Evolutionary conservation across 306 rosid species (phyloP), one percentile per base, ranked within the genome.

Genomic region (Senna tora): DNA sequence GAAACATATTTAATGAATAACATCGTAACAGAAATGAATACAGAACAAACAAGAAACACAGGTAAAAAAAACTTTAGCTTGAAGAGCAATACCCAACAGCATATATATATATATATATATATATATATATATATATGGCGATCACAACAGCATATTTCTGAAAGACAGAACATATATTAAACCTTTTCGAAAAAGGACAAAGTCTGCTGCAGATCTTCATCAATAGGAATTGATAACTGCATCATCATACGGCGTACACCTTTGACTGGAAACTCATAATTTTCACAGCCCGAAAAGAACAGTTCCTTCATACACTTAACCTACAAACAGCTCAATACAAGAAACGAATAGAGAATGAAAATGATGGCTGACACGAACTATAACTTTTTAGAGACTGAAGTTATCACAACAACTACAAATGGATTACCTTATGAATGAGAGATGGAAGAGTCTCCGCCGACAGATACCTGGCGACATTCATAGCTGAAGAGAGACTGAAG

Each of bases 161-260:
- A 53, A 34, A 50, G 25, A 33, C 53, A 46, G 16, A 5, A 69
- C 57, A 53, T 8, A 21, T 56, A 59, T 41, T 43, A 65, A 17
- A 89, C 96, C 94, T 89, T 93, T 69, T 89, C 92, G 72, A 93
- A 93, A 75, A 89, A 86, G 53, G 98, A 89, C 10, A 93, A 56
- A 34, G 94, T 89, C 69, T 72, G 92, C 47, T 93, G 98, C 56
- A 91, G 71, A 62, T 89, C 93, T 16, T 93, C 96, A 39, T 93
- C 98, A 15, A 85, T 59, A 19, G 97, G 83, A 82, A 93, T 85
- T 0, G 97, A 91, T 63, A 91, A 79, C 51, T 80, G 79, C 58
- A 65, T 81, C 92, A 91, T 89, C 85, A 91, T 86, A 54, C 79
- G 86, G 6, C 85, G 91, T 57, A 87, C 89, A 30, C 73, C 80